These are phyloP conservation scores for Sicyos baderoa DNA, from an alignment of 306 rosid genomes.

Conservation along the genomic window DNA sequence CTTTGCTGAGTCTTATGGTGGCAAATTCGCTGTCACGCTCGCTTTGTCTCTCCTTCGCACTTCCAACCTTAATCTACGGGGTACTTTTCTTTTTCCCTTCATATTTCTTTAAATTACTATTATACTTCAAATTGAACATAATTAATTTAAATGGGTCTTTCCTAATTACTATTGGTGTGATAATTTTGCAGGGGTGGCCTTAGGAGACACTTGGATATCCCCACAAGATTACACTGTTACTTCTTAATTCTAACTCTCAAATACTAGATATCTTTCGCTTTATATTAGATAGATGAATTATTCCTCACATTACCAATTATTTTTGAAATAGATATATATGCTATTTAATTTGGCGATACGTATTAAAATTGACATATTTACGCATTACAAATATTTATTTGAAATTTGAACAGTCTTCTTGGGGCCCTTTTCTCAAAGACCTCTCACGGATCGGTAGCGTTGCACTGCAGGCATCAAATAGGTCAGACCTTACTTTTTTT, in stretches of 20 bases:
- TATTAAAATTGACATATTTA: too few relatives aligned
- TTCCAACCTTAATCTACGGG: slow-evolving; percentile 59
- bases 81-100: slow-evolving; percentile 27
- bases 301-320: too few relatives aligned
- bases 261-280: too few relatives aligned
- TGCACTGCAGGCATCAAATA: slow-evolving; percentile 48
- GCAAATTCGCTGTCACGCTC: slow-evolving; percentile 72
- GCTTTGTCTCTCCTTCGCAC: slow-evolving; percentile 47
- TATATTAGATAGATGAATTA: too few relatives aligned
- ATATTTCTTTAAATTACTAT: too few relatives aligned
- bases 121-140: too few relatives aligned
- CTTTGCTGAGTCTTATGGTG: slow-evolving; percentile 91
- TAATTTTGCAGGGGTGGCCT: slow-evolving; percentile 57
- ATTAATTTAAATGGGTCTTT: background rate
- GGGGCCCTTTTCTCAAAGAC: slow-evolving; percentile 95
- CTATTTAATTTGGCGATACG: too few relatives aligned
- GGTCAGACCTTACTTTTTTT: slow-evolving; percentile 20
- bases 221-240: slow-evolving; percentile 85
- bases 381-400: too few relatives aligned
- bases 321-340: too few relatives aligned
- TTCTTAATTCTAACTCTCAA: too few relatives aligned
- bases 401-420: slow-evolving; percentile 46
- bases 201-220: slow-evolving; percentile 95
- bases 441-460: slow-evolving; percentile 60
- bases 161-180: background rate